Conservation (phyloP, 1,284 basidiomycete species). For the Cryptococcus maquisensis region DNA sequence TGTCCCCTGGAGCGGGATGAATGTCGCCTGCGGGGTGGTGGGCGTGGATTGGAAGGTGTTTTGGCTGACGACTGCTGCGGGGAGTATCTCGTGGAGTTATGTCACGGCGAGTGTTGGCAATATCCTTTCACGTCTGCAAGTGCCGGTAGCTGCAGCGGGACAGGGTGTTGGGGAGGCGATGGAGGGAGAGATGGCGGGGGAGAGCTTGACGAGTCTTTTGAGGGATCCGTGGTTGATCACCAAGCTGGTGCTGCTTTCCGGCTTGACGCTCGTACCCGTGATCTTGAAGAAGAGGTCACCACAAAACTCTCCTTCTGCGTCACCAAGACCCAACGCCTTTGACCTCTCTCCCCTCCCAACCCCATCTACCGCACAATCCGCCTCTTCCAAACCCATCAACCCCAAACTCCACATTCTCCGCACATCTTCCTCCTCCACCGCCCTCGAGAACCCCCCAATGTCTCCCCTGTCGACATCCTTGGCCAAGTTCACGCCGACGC, state of each 20-base stretch:
- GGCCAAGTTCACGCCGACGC: constrained; percentile 41
- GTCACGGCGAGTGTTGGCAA: constrained; percentile 48
- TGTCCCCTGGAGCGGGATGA: constrained; percentile 91
- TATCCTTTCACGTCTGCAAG: constrained; percentile 43
- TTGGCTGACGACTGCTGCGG: constrained; percentile 75
- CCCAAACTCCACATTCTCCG: constrained; percentile 8
- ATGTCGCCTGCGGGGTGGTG: constrained; percentile 85
- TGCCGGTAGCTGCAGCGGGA: constrained; percentile 19
- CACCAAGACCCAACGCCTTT: not conserved
- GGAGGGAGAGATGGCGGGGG: constrained; percentile 21
- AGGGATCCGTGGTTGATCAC: constrained; percentile 48
- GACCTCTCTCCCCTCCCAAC: not conserved
- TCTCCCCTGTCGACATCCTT: constrained; percentile 34
- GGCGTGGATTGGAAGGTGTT: constrained; percentile 75
- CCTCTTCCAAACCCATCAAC: not conserved
- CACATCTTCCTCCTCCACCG: constrained; percentile 10
- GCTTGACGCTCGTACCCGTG: constrained; percentile 47
- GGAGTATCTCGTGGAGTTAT: constrained; percentile 70
- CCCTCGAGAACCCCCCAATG: constrained; percentile 18
- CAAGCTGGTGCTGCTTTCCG: constrained; percentile 47
- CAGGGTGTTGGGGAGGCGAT: constrained; percentile 4
- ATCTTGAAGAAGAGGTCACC: constrained; percentile 39
- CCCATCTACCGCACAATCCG: not conserved
- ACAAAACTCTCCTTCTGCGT: not conserved
- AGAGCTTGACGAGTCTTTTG: constrained; percentile 45